Evolutionary conservation across 108 stramenopile genomes (phyloP), one percentile per base, ranked within the genome.

Genomic region (Discostella pseudostelligera): DNA sequence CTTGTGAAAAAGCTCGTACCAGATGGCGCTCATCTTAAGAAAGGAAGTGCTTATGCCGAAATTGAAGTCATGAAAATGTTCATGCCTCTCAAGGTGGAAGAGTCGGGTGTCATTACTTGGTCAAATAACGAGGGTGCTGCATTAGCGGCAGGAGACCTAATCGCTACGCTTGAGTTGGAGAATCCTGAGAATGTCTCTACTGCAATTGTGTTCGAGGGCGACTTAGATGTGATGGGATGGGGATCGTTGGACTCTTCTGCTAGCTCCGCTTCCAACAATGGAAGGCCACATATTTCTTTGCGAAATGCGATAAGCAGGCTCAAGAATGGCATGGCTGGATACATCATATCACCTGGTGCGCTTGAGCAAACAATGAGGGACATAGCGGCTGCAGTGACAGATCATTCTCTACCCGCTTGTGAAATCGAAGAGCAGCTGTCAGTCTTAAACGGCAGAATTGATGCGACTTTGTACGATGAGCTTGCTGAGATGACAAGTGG

Each of bases 51-150:
- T 2, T 99, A 96, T 64, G 96, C 89, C 36, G 97, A 99, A 81
- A 92, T 99, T 28, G 99, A 99, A 78, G 99, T 98, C 17, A 99
- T 99, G 99, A 99, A 99, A 78, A 99, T 99, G 99, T 98, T 97
- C 87, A 95, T 99, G 97, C 96, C 96, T n/a, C 89, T 99, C 22
- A 83, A 81, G 64, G 97, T 97, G 0, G 93, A 87, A 46, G 99
- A 98, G 75, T 50, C 92, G 21, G 99, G 99, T 29, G 66, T 97
- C 21, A 78, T 89, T 14, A 70, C 94, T 37, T 94, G 92, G 94
- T 69, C 82, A 3, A 62, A 63, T 59, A 95, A 93, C 62, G 92
- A 93, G 80, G 99, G 99, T 24, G 96, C 96, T 26, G 72, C 96
- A 29, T 59, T 99, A 8, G 68, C 85, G 36, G 83, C 97, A 4